These are phyloP conservation scores for Coemansia sp. DNA, from an alignment of 192 early-diverging fungal species.

Conservation along the genomic window DNA sequence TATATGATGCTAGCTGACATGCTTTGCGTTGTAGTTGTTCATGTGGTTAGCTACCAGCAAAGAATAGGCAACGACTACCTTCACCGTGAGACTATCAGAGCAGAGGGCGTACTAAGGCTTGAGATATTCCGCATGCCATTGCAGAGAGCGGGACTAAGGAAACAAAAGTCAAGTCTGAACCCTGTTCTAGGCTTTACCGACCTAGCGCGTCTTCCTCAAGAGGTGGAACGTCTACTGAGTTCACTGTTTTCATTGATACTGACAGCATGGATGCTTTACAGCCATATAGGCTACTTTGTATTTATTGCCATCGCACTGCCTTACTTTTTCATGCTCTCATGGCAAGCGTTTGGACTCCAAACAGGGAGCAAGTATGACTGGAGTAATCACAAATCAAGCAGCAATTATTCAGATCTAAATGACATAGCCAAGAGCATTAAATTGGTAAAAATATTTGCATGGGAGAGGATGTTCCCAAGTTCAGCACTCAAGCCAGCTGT, in stretches of 20 bases:
- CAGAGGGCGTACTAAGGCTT: background rate
- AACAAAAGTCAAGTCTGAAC: background rate
- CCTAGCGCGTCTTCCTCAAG: background rate
- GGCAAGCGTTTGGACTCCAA: background rate
- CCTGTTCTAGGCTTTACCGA: background rate
- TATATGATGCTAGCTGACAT: constrained; percentile 16
- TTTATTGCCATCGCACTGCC: constrained; percentile 5
- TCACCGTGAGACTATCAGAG: background rate
- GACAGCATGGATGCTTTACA: constrained; percentile 11
- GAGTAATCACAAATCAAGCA: background rate
- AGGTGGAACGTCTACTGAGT: background rate
- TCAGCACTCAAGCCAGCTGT: background rate
- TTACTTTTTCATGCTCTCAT: constrained; percentile 4
- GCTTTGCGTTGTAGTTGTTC: background rate
- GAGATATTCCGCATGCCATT: constrained; percentile 37
- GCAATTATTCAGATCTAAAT: background rate
- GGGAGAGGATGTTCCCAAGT: constrained; percentile 29
- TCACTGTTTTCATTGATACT: background rate
- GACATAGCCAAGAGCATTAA: constrained; percentile 24
- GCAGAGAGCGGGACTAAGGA: constrained; percentile 3
- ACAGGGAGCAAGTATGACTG: background rate
- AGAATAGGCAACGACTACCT: background rate
- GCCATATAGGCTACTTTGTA: constrained; percentile 18
- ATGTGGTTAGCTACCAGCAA: background rate
- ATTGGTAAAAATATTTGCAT: constrained; percentile 40